These are phyloP conservation scores for Strobilomyces confusus DNA, from an alignment of 768 basidiomycete genomes.

Conservation along the genomic window DNA sequence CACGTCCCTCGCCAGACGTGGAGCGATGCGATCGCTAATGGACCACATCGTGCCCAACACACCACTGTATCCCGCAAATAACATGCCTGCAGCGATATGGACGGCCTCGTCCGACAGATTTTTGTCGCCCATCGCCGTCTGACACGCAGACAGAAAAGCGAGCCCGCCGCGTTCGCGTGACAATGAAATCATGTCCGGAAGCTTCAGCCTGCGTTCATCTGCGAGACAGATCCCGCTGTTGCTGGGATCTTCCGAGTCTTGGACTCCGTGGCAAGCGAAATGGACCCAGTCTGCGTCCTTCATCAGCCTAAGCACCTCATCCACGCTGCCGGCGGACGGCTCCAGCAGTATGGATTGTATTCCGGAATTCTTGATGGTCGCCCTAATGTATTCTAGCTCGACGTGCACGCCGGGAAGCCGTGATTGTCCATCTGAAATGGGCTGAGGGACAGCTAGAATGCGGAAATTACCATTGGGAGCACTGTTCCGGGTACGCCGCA, in stretches of 20 bases:
- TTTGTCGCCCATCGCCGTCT: conserved; percentile 1
- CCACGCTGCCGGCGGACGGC: conserved; percentile 10
- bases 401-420: conserved; percentile 12
- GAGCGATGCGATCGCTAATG: too few relatives aligned
- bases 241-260: background rate
- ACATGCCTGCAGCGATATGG: too few relatives aligned
- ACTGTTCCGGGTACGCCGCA: background rate
- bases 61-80: too few relatives aligned
- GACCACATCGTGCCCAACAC: too few relatives aligned
- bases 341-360: background rate
- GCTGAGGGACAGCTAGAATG: conserved; percentile 8
- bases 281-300: conserved; percentile 4
- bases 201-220: background rate
- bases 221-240: background rate
- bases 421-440: conserved; percentile 10
- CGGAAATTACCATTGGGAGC: background rate
- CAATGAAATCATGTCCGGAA: background rate
- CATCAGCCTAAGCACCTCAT: conserved; percentile 3
- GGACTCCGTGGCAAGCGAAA: conserved; percentile 1
- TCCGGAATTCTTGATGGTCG: background rate
- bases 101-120: background rate
- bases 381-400: conserved; percentile 22
- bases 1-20: too few relatives aligned
- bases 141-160: conserved; percentile 2
- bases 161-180: background rate